phyloP scores from a whole-genome alignment of 768 basidiomycete genomes.

The Lyophyllum decastes region DNA sequence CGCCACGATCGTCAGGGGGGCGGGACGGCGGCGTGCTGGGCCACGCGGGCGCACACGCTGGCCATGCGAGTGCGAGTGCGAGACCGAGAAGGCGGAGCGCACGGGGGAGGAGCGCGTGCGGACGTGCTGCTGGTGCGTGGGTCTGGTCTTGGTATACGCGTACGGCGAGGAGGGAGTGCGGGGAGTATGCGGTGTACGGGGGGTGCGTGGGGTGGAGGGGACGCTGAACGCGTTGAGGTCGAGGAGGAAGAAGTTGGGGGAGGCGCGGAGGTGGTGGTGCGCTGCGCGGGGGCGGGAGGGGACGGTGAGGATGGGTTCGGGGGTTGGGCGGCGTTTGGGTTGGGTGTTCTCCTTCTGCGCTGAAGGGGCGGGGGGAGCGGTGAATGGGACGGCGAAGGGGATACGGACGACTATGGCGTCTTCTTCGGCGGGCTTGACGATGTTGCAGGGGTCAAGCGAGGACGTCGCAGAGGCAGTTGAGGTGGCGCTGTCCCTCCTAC shows the following conservation, averaged over 20 bases:
- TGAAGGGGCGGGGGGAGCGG: conserved; percentile 20
- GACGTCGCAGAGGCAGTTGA: conserved; percentile 49
- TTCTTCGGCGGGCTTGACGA: conserved; percentile 37
- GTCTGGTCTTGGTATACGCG: background rate
- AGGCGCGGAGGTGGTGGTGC: conserved; percentile 35
- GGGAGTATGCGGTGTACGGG: conserved; percentile 4
- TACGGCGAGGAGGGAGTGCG: background rate
- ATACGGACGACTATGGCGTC: conserved; percentile 25
- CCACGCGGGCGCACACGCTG: conserved; percentile 15
- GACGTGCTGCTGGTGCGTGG: background rate
- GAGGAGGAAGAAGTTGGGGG: conserved; percentile 35
- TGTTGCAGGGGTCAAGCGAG: conserved; percentile 50
- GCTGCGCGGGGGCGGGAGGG: conserved; percentile 34
- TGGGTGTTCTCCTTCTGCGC: conserved; percentile 23
- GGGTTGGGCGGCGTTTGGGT: conserved; percentile 36
- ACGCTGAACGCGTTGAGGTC: conserved; percentile 37
- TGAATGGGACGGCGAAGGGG: background rate
- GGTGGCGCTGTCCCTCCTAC: conserved; percentile 43
- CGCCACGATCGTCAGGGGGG: conserved; percentile 36
- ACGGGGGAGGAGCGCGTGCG: conserved; percentile 3
- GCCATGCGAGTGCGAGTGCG: background rate
- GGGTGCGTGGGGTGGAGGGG: conserved; percentile 18
- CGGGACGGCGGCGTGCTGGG: conserved; percentile 34
- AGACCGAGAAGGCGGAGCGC: conserved; percentile 2
- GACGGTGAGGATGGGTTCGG: conserved; percentile 32